These are phyloP conservation scores for Cutaneotrichosporon daszewskae DNA, from an alignment of 1,284 basidiomycete species.

Conservation along the genomic window DNA sequence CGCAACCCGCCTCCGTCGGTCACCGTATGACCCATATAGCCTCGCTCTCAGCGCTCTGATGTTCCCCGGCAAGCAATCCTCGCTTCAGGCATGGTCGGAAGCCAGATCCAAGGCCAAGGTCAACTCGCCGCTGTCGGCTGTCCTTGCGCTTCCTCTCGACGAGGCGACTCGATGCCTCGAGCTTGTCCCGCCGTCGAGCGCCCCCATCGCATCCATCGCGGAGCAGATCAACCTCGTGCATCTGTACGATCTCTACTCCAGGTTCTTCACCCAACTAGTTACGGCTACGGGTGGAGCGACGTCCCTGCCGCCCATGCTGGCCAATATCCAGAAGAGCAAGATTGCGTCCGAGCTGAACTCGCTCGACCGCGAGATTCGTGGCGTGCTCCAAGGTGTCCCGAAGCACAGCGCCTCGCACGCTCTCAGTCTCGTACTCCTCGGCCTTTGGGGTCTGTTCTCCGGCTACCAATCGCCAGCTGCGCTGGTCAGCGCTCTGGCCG, in stretches of 20 bases:
- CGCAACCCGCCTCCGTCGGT: constrained; percentile 25
- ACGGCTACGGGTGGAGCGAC: constrained; percentile 23
- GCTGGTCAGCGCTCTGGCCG: constrained; percentile 41
- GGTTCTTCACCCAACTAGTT: constrained; percentile 42
- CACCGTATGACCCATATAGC: constrained; percentile 28
- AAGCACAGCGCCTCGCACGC: constrained; percentile 37
- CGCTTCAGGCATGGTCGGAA: constrained; percentile 28
- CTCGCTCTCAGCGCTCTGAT: constrained; percentile 38
- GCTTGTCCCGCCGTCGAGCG: constrained; percentile 25
- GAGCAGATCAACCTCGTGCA: constrained; percentile 45
- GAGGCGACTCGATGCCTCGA: constrained; percentile 34
- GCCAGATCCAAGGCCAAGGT: constrained; percentile 27
- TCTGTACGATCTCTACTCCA: constrained; percentile 41
- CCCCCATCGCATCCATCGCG: constrained; percentile 40
- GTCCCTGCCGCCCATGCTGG: constrained; percentile 25
- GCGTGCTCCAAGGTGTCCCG: constrained; percentile 30
- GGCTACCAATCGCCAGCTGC: constrained; percentile 36
- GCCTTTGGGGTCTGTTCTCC: constrained; percentile 43
- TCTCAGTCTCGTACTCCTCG: constrained; percentile 45
- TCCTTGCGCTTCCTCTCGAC: constrained; percentile 34
- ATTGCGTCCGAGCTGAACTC: constrained; percentile 24
- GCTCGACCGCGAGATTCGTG: constrained; percentile 36
- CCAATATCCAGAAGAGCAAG: constrained; percentile 24
- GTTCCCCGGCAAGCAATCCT: constrained; percentile 20
- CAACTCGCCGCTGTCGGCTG: constrained; percentile 28